Base-by-base conservation (phyloP, 2,329 filamentous ascomycete genomes). In the Thelonectria rubi region DNA sequence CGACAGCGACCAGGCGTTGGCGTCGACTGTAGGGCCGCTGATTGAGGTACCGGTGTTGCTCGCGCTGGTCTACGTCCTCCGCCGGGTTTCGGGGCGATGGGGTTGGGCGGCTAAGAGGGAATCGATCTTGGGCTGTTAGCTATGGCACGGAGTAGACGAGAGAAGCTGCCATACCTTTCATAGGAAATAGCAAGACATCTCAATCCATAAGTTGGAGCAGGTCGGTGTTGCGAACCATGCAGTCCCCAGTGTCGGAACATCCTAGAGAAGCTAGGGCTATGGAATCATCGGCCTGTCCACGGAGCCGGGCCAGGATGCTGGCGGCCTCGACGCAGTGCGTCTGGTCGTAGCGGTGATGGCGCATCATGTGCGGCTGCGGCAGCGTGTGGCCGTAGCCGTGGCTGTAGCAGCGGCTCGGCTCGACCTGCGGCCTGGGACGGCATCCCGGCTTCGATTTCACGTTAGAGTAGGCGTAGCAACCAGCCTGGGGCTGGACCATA, bases 11-110 rank as follows among this genome's bases (percentile, higher is more conserved):
- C 88, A 97, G 76, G 93, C 93, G 0, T 79, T 97, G 46, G 92
- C 93, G 1, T 83, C 91, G 8, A 96, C 93, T 0, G 92, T 97
- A 0, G 92, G 93, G 0, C 93, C 93, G 3, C 76, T 97, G 66
- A 91, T 97, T 54, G 93, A 97, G 73, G 93, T 97, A 3, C 93
- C 93, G 0, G 92, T 97, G 1, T 74, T 97, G 62, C 72, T 97
- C 10, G 88, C 81, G 0, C 75, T 97, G 70, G 92, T 97, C 2
- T 95, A 95, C 81, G 79, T 90, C 0, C 83, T 92, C 10, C 88
- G 83, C 66, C 88, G 81, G 78, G 74, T 88, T 55, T 84, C 80
- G 15, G 80, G 76, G 55, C 81, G 82, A 65, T 83, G 83, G 80
- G 52, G 32, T 12, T 75, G 73, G 17, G 90, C 87, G 88, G 78